phyloP scores from a whole-genome alignment of 805 yeast species.

The Wickerhamomyces tratensis region DNA sequence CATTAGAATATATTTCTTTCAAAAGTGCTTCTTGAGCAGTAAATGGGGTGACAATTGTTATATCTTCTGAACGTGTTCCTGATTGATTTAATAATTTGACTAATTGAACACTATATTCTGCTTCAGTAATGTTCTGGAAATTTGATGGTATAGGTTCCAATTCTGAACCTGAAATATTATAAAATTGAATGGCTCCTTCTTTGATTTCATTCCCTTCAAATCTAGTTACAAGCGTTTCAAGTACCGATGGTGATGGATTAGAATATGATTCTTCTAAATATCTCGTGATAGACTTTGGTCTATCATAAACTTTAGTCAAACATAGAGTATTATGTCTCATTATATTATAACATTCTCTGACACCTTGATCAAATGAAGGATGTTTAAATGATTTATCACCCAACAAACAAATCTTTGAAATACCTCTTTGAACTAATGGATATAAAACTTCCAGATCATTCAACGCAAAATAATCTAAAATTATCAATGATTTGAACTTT shows the following conservation, averaged over 20 bases:
- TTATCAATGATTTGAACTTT: conserved; percentile 20
- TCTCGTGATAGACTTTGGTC: no score
- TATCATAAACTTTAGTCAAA: no score
- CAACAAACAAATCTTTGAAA: conserved; percentile 21
- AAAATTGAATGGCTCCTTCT: conserved; percentile 14
- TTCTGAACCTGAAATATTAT: conserved; percentile 24
- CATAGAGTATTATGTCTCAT: no score
- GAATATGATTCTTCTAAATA: no score
- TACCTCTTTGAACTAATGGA: conserved; percentile 11
- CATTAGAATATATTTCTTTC: conserved; percentile 22
- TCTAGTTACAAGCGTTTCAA: no score
- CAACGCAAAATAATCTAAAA: conserved; percentile 24
- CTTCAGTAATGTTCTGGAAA: conserved; percentile 33
- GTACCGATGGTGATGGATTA: no score
- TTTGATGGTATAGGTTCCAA: conserved; percentile 15
- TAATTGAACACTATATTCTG: conserved; percentile 34
- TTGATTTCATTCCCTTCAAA: no score
- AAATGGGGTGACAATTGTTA: conserved; percentile 32
- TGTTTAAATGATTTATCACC: conserved; percentile 21
- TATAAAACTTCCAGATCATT: conserved; percentile 22
- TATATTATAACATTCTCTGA: no score
- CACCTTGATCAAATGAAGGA: not conserved
- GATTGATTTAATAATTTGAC: conserved; percentile 35
- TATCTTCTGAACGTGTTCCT: conserved; percentile 29
- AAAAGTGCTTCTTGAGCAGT: conserved; percentile 32